Conservation (phyloP, 2,329 filamentous ascomycete genomes). For the Aspergillus sp. region DNA sequence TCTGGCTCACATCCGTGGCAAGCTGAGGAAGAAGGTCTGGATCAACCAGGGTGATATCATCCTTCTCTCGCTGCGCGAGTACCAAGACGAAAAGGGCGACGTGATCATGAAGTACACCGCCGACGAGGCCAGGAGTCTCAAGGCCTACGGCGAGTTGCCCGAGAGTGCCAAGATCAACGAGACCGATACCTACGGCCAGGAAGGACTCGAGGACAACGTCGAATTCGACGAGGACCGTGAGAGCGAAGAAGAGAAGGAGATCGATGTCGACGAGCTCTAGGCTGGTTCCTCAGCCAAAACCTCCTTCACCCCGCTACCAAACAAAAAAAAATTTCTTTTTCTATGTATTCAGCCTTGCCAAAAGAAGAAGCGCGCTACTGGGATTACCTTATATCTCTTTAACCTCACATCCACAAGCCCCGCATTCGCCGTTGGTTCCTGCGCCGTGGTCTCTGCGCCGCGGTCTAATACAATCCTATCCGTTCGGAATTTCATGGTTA, state of each 20-base stretch:
- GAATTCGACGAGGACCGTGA: slow-evolving; percentile 95
- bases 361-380: slow-evolving; percentile 11
- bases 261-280: slow-evolving; percentile 95
- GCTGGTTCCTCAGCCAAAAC: slow-evolving; percentile 4
- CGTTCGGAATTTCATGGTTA: background rate
- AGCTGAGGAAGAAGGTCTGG: slow-evolving; percentile 99
- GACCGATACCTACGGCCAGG: slow-evolving; percentile 82
- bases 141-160: slow-evolving; percentile 94
- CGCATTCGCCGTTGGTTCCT: slow-evolving; percentile 1
- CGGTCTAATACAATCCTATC: background rate
- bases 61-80: slow-evolving; percentile 77
- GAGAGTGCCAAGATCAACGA: slow-evolving; percentile 99
- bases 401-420: slow-evolving; percentile 4
- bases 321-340: slow-evolving; percentile 12
- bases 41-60: slow-evolving; percentile 98
- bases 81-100: slow-evolving; percentile 89
- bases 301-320: too few relatives aligned
- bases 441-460: background rate
- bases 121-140: slow-evolving; percentile 90
- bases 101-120: slow-evolving; percentile 92
- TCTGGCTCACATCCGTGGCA: slow-evolving; percentile 80
- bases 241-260: slow-evolving; percentile 61
- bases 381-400: slow-evolving; percentile 14
- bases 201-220: slow-evolving; percentile 94
- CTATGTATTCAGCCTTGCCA: slow-evolving; percentile 25